Evolutionary conservation across 2,329 filamentous ascomycete species (phyloP).

Genomic region (Colletotrichum sp.): DNA sequence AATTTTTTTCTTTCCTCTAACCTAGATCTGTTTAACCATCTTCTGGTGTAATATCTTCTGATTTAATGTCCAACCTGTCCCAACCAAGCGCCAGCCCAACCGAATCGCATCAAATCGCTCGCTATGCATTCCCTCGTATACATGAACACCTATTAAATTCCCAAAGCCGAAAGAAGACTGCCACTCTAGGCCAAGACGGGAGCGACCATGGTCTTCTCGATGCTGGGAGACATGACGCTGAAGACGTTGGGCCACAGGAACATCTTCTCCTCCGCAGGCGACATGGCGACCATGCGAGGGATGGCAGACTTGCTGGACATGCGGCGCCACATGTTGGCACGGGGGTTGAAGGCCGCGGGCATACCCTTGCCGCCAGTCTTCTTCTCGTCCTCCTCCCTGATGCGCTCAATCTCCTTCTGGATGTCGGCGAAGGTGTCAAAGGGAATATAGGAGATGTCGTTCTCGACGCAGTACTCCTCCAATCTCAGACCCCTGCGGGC

Average conservation of each 20-base stretch:
- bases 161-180: not conserved
- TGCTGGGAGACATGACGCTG: slow-evolving; percentile 40
- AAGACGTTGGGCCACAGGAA: slow-evolving; percentile 68
- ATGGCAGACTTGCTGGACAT: slow-evolving; percentile 63
- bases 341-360: slow-evolving; percentile 68
- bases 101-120: not conserved
- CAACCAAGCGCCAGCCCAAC: not conserved
- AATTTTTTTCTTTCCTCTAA: not conserved
- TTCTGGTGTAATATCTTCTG: not conserved
- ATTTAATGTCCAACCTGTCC: not conserved
- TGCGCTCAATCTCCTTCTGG: slow-evolving; percentile 61
- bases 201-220: slow-evolving; percentile 23
- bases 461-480: slow-evolving; percentile 70
- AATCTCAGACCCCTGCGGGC: slow-evolving; percentile 68
- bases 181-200: not conserved
- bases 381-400: slow-evolving; percentile 63
- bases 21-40: not conserved
- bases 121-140: slow-evolving; percentile 9
- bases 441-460: slow-evolving; percentile 63
- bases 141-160: not conserved
- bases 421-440: slow-evolving; percentile 73
- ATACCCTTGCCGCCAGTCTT: slow-evolving; percentile 65
- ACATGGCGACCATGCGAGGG: slow-evolving; percentile 32
- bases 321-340: slow-evolving; percentile 71
- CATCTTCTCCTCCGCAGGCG: slow-evolving; percentile 65